These are phyloP conservation scores for Ilex paraguariensis DNA, from an alignment of 305 asterid genomes.

Conservation along the genomic window DNA sequence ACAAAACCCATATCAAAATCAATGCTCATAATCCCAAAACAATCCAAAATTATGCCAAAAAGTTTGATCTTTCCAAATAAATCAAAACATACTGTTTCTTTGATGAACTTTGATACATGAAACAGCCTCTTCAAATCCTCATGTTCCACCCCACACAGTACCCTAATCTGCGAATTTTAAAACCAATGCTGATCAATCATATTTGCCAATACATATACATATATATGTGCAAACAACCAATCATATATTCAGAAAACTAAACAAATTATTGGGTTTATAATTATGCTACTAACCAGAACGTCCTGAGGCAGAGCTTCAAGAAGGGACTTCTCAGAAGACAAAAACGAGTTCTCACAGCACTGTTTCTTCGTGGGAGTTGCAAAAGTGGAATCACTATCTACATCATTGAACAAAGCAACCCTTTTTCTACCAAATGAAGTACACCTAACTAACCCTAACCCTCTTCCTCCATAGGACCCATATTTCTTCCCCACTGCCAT, in stretches of 20 bases:
- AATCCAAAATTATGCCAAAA: too few relatives aligned
- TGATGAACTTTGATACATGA: constrained; percentile 45
- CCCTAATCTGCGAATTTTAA: too few relatives aligned
- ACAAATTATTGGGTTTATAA: too few relatives aligned
- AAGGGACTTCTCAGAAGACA: not conserved
- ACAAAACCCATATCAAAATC: constrained; percentile 3
- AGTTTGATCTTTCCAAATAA: not conserved
- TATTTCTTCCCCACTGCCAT: constrained; percentile 34
- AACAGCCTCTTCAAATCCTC: constrained; percentile 1
- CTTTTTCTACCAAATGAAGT: not conserved
- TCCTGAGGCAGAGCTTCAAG: not conserved
- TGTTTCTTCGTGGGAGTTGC: not conserved
- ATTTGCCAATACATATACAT: not conserved
- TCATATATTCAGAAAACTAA: too few relatives aligned
- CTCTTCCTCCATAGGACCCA: constrained; percentile 21
- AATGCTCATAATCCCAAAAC: not conserved
- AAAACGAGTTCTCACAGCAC: not conserved
- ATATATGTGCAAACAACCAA: not conserved
- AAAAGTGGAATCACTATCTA: not conserved
- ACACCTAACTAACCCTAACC: constrained; percentile 11
- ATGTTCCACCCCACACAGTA: not conserved
- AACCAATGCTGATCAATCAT: not conserved
- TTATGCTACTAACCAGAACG: not conserved
- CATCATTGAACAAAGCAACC: not conserved
- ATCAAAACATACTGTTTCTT: constrained; percentile 52